phyloP scores from a whole-genome alignment of 495 filamentous ascomycete species.

The Sordaria brevicollis region DNA sequence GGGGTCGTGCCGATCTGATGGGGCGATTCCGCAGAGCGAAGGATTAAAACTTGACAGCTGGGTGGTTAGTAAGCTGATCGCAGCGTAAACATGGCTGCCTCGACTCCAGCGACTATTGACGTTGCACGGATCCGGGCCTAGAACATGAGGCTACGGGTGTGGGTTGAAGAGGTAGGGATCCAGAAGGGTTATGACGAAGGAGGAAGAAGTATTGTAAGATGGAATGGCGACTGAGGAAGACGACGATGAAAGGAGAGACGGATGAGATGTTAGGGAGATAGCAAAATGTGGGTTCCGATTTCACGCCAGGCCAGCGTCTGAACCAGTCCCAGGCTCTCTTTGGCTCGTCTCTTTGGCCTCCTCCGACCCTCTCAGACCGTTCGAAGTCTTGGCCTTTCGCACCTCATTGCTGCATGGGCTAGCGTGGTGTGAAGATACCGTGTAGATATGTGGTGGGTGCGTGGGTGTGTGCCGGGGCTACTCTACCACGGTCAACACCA shows the following conservation, averaged over 20 bases:
- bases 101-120: not conserved
- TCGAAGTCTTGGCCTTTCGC: not conserved
- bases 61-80: not conserved
- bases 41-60: not conserved
- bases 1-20: constrained; percentile 3
- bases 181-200: not conserved
- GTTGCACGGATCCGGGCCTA: not conserved
- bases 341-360: not conserved
- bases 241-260: not conserved
- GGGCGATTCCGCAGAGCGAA: constrained; percentile 8
- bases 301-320: not conserved
- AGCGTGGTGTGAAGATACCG: not conserved
- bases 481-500: not conserved
- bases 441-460: not conserved
- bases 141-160: not conserved
- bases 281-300: not conserved
- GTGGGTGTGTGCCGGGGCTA: not conserved
- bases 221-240: not conserved
- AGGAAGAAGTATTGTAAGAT: not conserved
- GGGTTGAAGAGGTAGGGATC: not conserved
- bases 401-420: not conserved
- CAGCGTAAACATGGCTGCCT: not conserved
- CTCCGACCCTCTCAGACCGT: not conserved
- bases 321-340: not conserved
- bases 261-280: not conserved